Conservation (phyloP, 768 basidiomycete genomes). For the Mycena chlorophos region DNA sequence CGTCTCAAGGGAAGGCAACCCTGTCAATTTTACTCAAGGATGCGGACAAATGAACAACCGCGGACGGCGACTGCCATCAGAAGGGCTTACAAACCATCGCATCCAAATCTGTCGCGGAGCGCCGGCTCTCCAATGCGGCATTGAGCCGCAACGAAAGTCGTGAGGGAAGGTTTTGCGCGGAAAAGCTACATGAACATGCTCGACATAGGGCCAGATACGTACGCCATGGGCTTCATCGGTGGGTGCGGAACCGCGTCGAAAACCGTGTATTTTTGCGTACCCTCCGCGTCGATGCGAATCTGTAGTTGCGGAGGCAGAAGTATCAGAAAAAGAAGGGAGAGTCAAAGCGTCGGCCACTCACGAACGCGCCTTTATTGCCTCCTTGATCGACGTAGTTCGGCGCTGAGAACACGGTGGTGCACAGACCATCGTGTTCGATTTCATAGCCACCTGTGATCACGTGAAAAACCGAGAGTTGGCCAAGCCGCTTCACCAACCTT, state of each 20-base stretch:
- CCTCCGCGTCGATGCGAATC: constrained; percentile 82
- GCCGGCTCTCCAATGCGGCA: too few relatives aligned
- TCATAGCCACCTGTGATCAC: constrained; percentile 77
- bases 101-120: too few relatives aligned
- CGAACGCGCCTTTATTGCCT: constrained; percentile 91
- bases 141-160: too few relatives aligned
- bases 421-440: constrained; percentile 91
- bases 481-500: constrained; percentile 49
- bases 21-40: too few relatives aligned
- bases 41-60: too few relatives aligned
- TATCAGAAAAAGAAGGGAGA: not conserved
- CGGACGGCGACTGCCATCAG: too few relatives aligned
- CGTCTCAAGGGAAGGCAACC: too few relatives aligned
- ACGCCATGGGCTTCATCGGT: constrained; percentile 92
- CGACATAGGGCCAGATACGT: constrained; percentile 64
- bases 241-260: constrained; percentile 90
- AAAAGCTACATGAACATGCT: constrained; percentile 65
- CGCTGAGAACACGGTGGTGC: constrained; percentile 93
- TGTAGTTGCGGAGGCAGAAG: constrained; percentile 30
- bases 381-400: constrained; percentile 94
- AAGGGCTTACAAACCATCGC: too few relatives aligned
- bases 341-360: constrained; percentile 26
- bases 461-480: constrained; percentile 4
- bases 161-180: constrained; percentile 2
- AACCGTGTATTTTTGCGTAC: constrained; percentile 70